Base-by-base conservation (phyloP, 441 rosid genomes). In the Aleurites moluccanus region DNA sequence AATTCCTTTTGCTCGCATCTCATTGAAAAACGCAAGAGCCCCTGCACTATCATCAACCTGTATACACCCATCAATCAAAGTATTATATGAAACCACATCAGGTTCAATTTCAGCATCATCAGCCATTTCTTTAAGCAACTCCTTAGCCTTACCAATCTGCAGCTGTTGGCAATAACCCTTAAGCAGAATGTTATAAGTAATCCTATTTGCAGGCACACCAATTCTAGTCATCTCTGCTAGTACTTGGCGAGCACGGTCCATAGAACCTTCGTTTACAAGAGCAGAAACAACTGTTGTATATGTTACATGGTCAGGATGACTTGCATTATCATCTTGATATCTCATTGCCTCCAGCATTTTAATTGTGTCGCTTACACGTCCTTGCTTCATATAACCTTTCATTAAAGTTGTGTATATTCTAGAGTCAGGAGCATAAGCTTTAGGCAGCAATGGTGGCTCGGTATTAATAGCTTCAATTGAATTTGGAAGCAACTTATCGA, bases 311-410 rank as follows among this genome's bases (percentile, higher is more conserved):
- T 95, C 99, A 40, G 98, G 96, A 60, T 87, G 97, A 73, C 97
- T 89, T 1, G 81, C 82, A 10, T 64, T 78, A 75, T 89, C 92
- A 57, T 86, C 95, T 76, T 91, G 91, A 66, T 70, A 81, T 77
- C 88, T 84, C 98, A 93, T 95, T 9, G 98, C 99, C 85, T 93
- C 98, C 20, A 95, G 84, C 91, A 84, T 90, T 62, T 92, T 87
- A 44, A 89, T 91, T 0, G 96, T 89, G 67, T 92, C 95, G 0
- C 78, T 78, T 52, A 90, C 91, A 4, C 96, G 90, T 21, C 97
- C 92, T 49, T 78, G 85, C 70, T 88, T 90, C 99, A 95, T 93
- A 70, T 95, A 95, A 78, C 98, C 99, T 86, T 93, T 95, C 99
- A 95, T 95, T 38, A 95, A 67, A 42, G 95, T 95, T 0, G 98